Evolutionary conservation across 371 early-diverging fungal genomes (phyloP), one percentile per base, ranked within the genome.

Genomic region (Saksenaea vasiformis): DNA sequence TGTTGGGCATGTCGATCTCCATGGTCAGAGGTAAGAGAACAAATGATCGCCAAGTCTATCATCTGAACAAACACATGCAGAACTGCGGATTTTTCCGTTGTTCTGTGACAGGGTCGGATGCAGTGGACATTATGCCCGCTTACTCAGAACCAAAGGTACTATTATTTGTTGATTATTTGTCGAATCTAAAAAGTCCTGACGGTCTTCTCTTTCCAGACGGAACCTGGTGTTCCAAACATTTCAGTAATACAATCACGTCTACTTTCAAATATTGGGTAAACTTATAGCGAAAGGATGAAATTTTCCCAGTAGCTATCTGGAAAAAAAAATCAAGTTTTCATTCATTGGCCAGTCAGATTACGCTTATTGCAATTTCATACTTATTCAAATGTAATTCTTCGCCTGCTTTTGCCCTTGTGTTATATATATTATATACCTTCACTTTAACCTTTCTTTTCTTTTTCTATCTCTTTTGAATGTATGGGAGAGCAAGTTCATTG

Each of bases 1-100:
- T 92, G 92, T 56, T 92, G 92, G 92, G 64, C 75, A 14, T 81
- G 81, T 60, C 56, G 66, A 31, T 74, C 77, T 54, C 66, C 74
- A 2, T 81, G 81, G 81, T 74, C 78, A 27, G 75, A 78, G 39
- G 77, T 73, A 22, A 59, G 54, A 39, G 17, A 22, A 10, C 7
- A 56, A 19, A 7, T 41, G 15, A 17, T 43, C 41, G 28, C 26
- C 51, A 47, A 26, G 17, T 5, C 11, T 22, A 1, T 35, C 28
- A 27, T 34, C 13, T 44, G 35, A n/a, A 39, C 15, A 47, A 54
- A 27, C 28, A 43, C 34, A 36, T 53, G 19, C 53, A 74, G 68
- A 68, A 61, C 1, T 77, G 75, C 19, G 71, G 71, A 0, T 72
- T 72, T 55, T 77, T 72, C 55, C 55, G 67, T 55, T 72, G 76